Evolutionary conservation across 2,329 filamentous ascomycete genomes (phyloP).

Genomic region (Dothideomycetes sp.): DNA sequence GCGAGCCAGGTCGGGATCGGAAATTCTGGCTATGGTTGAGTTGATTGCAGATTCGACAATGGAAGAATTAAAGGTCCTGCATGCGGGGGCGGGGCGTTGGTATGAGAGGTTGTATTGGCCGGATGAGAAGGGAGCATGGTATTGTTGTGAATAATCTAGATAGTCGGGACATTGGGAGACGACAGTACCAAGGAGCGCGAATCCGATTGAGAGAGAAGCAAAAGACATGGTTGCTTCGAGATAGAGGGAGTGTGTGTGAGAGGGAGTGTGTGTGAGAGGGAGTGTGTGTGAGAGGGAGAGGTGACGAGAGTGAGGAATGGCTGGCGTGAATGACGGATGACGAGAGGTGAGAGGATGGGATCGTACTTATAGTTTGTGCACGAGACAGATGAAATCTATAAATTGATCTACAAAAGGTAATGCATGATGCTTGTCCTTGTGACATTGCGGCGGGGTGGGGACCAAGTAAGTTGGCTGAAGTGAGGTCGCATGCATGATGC

Average conservation of each 20-base stretch:
- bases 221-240: neutral
- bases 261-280: neutral
- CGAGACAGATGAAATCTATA: too few relatives aligned
- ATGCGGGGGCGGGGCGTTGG: slow-evolving; percentile 31
- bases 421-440: too few relatives aligned
- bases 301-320: neutral
- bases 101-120: slow-evolving; percentile 35
- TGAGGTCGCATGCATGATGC: too few relatives aligned
- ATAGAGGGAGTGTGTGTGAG: neutral
- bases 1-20: slow-evolving; percentile 51
- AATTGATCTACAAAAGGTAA: too few relatives aligned
- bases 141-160: slow-evolving; percentile 26
- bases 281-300: neutral
- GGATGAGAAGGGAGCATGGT: slow-evolving; percentile 32
- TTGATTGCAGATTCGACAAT: slow-evolving; percentile 29
- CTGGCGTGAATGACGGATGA: too few relatives aligned
- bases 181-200: slow-evolving; percentile 1
- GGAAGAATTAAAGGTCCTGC: slow-evolving; percentile 36
- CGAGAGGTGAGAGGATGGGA: too few relatives aligned
- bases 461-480: too few relatives aligned
- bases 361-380: too few relatives aligned
- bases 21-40: slow-evolving; percentile 20
- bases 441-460: too few relatives aligned
- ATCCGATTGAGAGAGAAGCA: neutral
- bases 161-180: slow-evolving; percentile 33